A percentile compares a stretch with the other conserved stretches of the same genome.
Conservation (phyloP, 192 early-diverging fungal genomes). For the Phycomyces blakesleeanus region DNA sequence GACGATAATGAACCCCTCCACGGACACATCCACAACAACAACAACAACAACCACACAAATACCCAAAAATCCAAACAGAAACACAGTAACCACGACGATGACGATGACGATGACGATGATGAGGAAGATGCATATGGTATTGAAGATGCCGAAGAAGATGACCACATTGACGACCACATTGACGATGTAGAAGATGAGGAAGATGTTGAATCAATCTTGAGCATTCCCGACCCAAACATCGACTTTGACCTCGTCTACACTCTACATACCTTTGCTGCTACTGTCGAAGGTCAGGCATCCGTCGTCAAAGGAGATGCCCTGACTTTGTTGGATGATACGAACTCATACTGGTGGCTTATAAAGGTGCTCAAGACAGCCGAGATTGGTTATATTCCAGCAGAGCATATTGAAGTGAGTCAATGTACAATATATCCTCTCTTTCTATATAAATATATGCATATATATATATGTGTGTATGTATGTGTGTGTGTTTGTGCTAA, state of each 20-base stretch:
- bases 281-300: constrained; percentile 79
- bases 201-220: constrained; percentile 37
- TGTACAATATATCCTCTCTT: too few species aligned
- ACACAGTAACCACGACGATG: background rate
- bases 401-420: constrained; percentile 77
- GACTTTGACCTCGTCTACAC: constrained; percentile 80
- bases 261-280: constrained; percentile 81
- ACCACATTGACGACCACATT: background rate
- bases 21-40: background rate
- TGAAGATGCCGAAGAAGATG: constrained; percentile 8
- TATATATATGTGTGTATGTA: too few species aligned
- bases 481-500: background rate
- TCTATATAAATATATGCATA: too few species aligned
- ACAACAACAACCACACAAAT: background rate
- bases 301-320: constrained; percentile 77
- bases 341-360: constrained; percentile 81
- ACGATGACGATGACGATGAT: constrained; percentile 37
- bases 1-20: background rate
- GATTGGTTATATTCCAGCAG: constrained; percentile 87
- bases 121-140: too few species aligned
- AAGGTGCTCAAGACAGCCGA: constrained; percentile 64
- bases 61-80: background rate
- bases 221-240: constrained; percentile 60
- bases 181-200: constrained; percentile 42
- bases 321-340: constrained; percentile 76